These are phyloP conservation scores for Dichomitus squalens DNA, from an alignment of 1,284 basidiomycete species.

Conservation along the genomic window DNA sequence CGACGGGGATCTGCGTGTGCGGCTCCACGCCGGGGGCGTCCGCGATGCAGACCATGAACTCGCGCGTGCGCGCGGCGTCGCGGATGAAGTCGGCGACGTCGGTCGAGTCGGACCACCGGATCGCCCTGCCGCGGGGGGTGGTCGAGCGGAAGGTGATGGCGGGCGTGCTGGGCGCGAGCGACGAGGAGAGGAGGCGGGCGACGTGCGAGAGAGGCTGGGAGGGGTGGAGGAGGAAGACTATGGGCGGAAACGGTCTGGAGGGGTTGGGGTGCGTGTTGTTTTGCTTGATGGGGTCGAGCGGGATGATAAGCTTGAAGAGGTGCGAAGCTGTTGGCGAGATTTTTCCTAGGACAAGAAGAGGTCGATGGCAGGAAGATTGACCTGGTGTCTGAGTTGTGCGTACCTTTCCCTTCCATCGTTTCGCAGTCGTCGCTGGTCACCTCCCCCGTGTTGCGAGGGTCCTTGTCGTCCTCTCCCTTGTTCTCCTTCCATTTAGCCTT, in stretches of 20 bases:
- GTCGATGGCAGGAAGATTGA: too few species aligned
- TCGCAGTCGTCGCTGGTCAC: slow-evolving; percentile 28
- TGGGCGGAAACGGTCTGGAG: slow-evolving; percentile 40
- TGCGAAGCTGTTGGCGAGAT: slow-evolving; percentile 63
- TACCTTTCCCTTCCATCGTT: slow-evolving; percentile 30
- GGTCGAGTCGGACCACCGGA: slow-evolving; percentile 67
- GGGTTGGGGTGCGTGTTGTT: background rate
- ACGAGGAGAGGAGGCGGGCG: slow-evolving; percentile 48
- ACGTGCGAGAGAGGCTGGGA: slow-evolving; percentile 65
- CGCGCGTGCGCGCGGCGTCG: slow-evolving; percentile 55
- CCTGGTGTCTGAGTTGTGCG: background rate
- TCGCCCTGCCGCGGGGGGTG: slow-evolving; percentile 39
- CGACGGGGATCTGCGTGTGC: slow-evolving; percentile 44
- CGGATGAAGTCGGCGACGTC: slow-evolving; percentile 71
- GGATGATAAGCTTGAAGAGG: slow-evolving; percentile 66
- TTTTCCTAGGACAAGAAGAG: slow-evolving; percentile 43
- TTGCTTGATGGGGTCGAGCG: slow-evolving; percentile 39
- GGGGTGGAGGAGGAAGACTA: slow-evolving; percentile 61
- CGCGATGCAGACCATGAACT: slow-evolving; percentile 56
- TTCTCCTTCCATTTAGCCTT: slow-evolving; percentile 41
- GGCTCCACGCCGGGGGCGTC: slow-evolving; percentile 26
- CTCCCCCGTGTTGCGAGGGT: background rate
- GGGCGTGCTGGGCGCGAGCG: slow-evolving; percentile 39
- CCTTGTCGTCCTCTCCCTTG: slow-evolving; percentile 8
- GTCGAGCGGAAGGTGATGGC: slow-evolving; percentile 50